A percentile compares a stretch with the other conserved stretches of the same genome.
Conservation (phyloP, 2,329 filamentous ascomycete genomes). For the Ilyonectria sp. region DNA sequence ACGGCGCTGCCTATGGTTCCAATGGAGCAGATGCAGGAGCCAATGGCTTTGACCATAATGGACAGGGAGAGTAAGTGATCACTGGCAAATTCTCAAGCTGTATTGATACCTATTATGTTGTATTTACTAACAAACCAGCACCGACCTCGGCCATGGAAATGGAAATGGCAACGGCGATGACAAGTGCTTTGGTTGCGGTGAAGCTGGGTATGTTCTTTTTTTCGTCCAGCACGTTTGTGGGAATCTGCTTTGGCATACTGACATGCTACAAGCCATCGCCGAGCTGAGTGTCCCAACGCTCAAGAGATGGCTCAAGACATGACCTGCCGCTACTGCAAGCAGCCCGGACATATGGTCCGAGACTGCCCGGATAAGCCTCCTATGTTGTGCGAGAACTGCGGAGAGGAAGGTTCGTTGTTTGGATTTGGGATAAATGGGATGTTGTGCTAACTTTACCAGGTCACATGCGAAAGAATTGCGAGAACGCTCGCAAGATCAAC, state of each 20-base stretch:
- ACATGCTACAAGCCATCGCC: constrained; percentile 46
- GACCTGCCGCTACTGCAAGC: constrained; percentile 62
- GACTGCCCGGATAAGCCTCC: constrained; percentile 76
- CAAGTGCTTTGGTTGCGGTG: constrained; percentile 57
- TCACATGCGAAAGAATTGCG: constrained; percentile 70
- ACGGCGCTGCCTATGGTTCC: background rate
- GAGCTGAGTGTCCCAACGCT: constrained; percentile 55
- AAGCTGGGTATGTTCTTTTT: constrained; percentile 50
- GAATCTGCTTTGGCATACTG: constrained; percentile 16
- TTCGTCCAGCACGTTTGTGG: background rate
- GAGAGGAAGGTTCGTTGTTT: constrained; percentile 66
- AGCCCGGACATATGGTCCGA: constrained; percentile 68
- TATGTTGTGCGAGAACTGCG: constrained; percentile 73
- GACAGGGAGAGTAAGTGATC: constrained; percentile 8
- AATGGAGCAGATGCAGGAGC: background rate
- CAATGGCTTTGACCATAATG: background rate
- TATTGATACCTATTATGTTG: too few relatives aligned
- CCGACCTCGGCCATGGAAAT: constrained; percentile 11
- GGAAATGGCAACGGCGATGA: constrained; percentile 38
- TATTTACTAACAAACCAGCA: constrained; percentile 17
- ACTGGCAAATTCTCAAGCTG: background rate
- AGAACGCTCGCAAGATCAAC: constrained; percentile 72
- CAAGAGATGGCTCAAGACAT: constrained; percentile 50
- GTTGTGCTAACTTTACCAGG: constrained; percentile 57
- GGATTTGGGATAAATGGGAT: background rate